Base-by-base conservation (phyloP, 2,329 filamentous ascomycete species). In the Coniosporium tulheliwenetii region DNA sequence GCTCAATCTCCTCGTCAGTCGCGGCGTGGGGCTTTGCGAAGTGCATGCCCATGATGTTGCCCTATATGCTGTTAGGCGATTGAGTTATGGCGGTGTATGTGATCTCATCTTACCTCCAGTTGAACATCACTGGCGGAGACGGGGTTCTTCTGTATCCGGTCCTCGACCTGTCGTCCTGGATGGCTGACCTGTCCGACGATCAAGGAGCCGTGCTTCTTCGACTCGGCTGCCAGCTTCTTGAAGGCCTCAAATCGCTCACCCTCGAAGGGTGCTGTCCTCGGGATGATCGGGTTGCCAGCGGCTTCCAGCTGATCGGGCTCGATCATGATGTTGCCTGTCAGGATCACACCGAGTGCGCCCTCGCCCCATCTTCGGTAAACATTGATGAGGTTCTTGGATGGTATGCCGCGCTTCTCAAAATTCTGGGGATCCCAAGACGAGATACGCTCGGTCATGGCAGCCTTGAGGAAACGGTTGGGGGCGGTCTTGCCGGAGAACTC, bases 391-490 rank as follows among this genome's bases (percentile, higher is more conserved):
- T 69, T 61, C 46, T 67, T 63, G 10, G 63, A 64, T 5, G 73
- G 70, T 4, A 78, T 58, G 16, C 72, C 70, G 35, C 77, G 67
- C 3, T 63, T 63, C 15, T 66, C 56, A 8, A 71, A 48, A 42
- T 73, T 63, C 16, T 65, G 65, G 5, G 69, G 61, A 43, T 72
- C 65, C 73, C 74, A 82, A 5, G 69, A 74, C 0, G 75, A 72
- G 10, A 81, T 59, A 7, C 69, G 63, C 53, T 83, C 79, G 2
- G 72, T 73, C 77, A 82, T 81, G 35, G 79, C 71, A 5, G 64
- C 75, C 56, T 82, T 82, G 47, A 81, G 55, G 50, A 81, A 76
- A n/a, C 76, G 65, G 52, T 81, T 82, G 35, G 68, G 69, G 1
- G 76, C 76, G 1, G 66, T 70, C 42, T 62, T 66, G 39, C 68